Evolutionary conservation across 495 filamentous ascomycete species (phyloP).

Genomic region (Aspergillus panamensis): DNA sequence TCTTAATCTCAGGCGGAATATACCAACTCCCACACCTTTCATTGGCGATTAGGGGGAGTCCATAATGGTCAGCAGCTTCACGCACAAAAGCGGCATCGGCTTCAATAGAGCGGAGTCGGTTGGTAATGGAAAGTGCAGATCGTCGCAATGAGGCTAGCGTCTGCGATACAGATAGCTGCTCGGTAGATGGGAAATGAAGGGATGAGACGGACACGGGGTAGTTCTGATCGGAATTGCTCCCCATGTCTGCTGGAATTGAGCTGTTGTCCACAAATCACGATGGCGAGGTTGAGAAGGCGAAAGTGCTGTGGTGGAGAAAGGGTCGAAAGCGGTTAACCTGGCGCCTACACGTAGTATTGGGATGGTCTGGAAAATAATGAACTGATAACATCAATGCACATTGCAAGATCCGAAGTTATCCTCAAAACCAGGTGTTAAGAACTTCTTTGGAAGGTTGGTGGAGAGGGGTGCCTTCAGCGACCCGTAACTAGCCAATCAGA

Average conservation of each 20-base stretch:
- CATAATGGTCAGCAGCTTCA: conserved; percentile 48
- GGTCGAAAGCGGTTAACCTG: neutral
- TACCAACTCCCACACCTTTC: conserved; percentile 97
- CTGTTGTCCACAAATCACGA: neutral
- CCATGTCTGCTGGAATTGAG: conserved; percentile 16
- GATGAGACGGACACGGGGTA: conserved; percentile 39
- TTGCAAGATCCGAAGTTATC: too few species aligned
- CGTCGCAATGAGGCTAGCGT: conserved; percentile 58
- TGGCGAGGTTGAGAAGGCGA: neutral
- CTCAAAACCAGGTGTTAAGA: too few species aligned
- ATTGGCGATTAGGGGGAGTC: conserved; percentile 84
- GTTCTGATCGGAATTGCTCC: conserved; percentile 20
- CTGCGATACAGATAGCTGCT: conserved; percentile 40
- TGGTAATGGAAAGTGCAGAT: conserved; percentile 71
- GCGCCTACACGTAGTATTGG: neutral
- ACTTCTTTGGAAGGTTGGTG: too few species aligned
- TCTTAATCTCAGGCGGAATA: conserved; percentile 62
- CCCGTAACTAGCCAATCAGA: too few species aligned
- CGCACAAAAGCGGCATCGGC: conserved; percentile 65
- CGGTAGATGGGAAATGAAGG: conserved; percentile 43
- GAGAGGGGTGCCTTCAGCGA: too few species aligned
- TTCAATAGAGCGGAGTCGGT: conserved; percentile 72
- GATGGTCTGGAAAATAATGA: neutral
- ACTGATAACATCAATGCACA: neutral
- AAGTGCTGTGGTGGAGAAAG: neutral